phyloP scores from a whole-genome alignment of 345 rosid genomes.

The Hibiscus tridactylites region DNA sequence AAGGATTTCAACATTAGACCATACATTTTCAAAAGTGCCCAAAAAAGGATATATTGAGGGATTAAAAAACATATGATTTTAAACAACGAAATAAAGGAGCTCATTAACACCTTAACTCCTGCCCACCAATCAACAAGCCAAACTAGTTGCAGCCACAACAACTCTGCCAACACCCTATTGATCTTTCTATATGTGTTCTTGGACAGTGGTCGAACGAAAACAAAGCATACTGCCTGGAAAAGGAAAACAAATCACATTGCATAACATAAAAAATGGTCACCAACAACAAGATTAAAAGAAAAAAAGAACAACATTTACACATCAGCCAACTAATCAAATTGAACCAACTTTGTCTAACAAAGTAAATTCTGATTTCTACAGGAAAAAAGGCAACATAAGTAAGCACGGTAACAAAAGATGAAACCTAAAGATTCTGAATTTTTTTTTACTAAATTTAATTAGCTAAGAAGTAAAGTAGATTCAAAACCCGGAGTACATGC shows the following conservation, averaged over 20 bases:
- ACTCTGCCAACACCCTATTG: conserved; percentile 64
- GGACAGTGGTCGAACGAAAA: conserved; percentile 66
- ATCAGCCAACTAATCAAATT: not conserved
- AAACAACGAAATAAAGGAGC: conserved; percentile 1
- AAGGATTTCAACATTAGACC: not conserved
- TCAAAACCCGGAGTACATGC: too few species aligned
- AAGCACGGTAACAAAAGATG: too few species aligned
- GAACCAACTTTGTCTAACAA: not conserved
- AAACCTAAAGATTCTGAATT: too few species aligned
- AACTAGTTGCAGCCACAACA: conserved; percentile 87
- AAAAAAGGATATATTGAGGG: not conserved
- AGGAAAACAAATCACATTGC: not conserved
- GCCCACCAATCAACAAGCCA: conserved; percentile 99
- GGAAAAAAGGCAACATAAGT: not conserved
- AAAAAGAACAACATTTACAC: not conserved
- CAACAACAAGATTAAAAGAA: not conserved
- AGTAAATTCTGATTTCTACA: not conserved
- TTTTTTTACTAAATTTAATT: too few species aligned
- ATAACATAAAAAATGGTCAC: not conserved
- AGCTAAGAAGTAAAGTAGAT: too few species aligned
- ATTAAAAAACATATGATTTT: not conserved
- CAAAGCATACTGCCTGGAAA: conserved; percentile 69
- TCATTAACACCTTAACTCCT: conserved; percentile 54
- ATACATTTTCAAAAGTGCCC: not conserved
- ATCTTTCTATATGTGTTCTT: conserved; percentile 64